Percentiles rank a stretch among this genome's conserved stretches.
Conservation (phyloP, 2,329 filamentous ascomycete species). For the Tolypocladium tundrense region DNA sequence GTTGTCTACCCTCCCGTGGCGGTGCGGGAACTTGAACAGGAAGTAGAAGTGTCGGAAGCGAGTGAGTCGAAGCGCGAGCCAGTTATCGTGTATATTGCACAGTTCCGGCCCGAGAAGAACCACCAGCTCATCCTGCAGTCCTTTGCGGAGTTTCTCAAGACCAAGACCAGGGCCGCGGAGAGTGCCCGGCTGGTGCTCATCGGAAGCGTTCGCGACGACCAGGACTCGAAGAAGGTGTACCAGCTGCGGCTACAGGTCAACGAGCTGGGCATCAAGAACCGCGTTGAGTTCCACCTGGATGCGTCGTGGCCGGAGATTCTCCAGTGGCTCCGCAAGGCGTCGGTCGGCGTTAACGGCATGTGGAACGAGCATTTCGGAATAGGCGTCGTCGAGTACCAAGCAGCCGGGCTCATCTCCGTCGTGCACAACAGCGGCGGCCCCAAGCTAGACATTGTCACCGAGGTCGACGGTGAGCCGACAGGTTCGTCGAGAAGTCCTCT, state of each 20-base stretch:
- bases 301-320: conserved; percentile 83
- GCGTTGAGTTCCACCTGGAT: conserved; percentile 81
- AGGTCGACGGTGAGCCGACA: conserved; percentile 67
- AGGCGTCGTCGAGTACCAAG: conserved; percentile 95
- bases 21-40: conserved; percentile 69
- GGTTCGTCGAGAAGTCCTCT: conserved; percentile 36
- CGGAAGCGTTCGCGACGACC: conserved; percentile 81
- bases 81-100: conserved; percentile 82
- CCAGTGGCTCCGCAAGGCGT: conserved; percentile 64
- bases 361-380: conserved; percentile 99
- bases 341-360: conserved; percentile 92
- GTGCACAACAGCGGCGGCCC: conserved; percentile 91
- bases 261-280: conserved; percentile 74
- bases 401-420: conserved; percentile 83
- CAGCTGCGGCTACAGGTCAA: conserved; percentile 77
- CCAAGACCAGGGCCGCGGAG: conserved; percentile 35
- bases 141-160: conserved; percentile 66
- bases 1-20: conserved; percentile 90
- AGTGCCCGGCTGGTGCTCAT: conserved; percentile 68
- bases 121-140: conserved; percentile 78
- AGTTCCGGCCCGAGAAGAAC: conserved; percentile 97
- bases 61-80: conserved; percentile 62
- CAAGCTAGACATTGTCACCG: conserved; percentile 83
- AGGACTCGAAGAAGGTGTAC: conserved; percentile 76
- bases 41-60: conserved; percentile 58